Base-by-base conservation (phyloP, 495 filamentous ascomycete species). In the Neurospora africana region DNA sequence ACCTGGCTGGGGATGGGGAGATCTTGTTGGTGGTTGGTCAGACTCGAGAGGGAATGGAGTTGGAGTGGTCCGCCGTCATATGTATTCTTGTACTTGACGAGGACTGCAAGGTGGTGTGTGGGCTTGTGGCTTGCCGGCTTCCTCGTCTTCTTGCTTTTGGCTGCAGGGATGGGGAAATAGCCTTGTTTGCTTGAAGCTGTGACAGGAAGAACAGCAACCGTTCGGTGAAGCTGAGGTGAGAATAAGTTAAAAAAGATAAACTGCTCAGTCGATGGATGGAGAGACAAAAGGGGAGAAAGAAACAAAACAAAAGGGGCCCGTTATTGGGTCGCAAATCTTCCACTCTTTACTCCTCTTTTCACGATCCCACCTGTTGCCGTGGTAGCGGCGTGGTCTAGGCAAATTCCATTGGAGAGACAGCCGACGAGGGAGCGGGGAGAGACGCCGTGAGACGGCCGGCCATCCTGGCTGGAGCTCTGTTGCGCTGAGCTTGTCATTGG, bases 381-480 rank as follows among this genome's bases (percentile, higher is more conserved):
- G 69, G 69, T 44, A 44, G 70, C 58, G 69, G 68, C n/a, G n/a
- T 61, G 53, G 53, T 61, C 53, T 61, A 61, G 53, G 5, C 53
- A 61, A 61, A 61, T 61, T 30, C 53, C 53, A 61, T 61, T 30
- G 53, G 44, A 53, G 44, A 58, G 11, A 58, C 44, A 38, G 44
- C 44, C n/a, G 44, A 53, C 44, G n/a, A 11, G 44, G n/a, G 44
- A 53, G n/a, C 9, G 44, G 44, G 44, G 44, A 53, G 44, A 58
- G 21, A 58, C 21, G n/a, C 40, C 40, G 40, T 21, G 41, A 44
- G 41, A 44, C 41, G 41, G 41, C 41, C 40, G 40, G 40, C 43
- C 43, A 47, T 47, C 43, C 44, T 27, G 44, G 44, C 44, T 53
- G 44, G 23, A 58, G 47, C 47, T 30, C 13, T 30, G 53, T 61